Evolutionary conservation across 441 rosid species (phyloP).

Genomic region (Metrosideros polymorpha): DNA sequence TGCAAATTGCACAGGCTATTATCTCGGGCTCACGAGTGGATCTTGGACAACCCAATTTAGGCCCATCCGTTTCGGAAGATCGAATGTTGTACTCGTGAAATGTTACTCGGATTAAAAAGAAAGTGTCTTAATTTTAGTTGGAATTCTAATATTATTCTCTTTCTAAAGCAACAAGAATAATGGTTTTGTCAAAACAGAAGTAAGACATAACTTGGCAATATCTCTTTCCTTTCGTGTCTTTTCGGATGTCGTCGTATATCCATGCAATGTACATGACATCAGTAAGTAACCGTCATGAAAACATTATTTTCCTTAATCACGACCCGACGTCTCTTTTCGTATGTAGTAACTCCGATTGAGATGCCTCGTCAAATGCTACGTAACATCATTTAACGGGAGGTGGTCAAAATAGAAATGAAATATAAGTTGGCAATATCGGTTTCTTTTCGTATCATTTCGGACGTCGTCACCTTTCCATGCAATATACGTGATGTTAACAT

Average conservation of each 20-base stretch:
- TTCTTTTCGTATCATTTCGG: background rate
- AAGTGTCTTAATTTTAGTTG: background rate
- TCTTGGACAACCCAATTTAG: background rate
- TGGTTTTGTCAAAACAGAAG: background rate
- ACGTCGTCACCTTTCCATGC: fast-evolving
- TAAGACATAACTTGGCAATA: background rate
- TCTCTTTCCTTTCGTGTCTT: background rate
- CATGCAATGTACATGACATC: background rate
- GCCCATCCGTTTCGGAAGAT: background rate
- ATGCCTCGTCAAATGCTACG: background rate
- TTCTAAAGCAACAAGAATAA: background rate
- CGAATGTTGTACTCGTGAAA: background rate
- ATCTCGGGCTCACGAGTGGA: background rate
- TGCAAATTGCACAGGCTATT: background rate
- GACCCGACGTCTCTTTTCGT: background rate
- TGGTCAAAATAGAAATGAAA: background rate
- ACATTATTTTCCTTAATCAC: background rate
- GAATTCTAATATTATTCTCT: background rate
- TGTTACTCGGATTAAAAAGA: background rate
- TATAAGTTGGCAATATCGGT: background rate
- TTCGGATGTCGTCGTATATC: fast-evolving
- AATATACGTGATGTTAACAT: fast-evolving
- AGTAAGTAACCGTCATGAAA: background rate
- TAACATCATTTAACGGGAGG: background rate
- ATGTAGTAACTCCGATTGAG: background rate